Conservation (phyloP, 495 filamentous ascomycete species). For the Talaromyces thailandensis region DNA sequence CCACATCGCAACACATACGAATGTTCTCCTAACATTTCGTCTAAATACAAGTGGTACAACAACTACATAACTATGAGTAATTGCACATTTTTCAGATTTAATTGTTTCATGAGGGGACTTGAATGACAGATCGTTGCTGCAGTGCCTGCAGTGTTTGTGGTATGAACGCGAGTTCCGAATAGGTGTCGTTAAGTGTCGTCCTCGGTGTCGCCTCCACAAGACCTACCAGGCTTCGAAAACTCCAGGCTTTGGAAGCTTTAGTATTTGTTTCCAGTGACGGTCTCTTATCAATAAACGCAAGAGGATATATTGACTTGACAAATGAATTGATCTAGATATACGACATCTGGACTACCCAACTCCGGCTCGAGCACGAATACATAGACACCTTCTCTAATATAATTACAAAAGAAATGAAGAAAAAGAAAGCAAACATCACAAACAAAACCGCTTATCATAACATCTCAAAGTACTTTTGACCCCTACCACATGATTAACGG, state of each 20-base stretch:
- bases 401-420: background rate
- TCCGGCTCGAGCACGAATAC: background rate
- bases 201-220: background rate
- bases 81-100: background rate
- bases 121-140: no score
- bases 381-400: background rate
- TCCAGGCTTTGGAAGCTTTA: background rate
- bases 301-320: background rate
- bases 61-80: no score
- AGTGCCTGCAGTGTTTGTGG: background rate
- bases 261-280: background rate
- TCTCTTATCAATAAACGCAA: background rate
- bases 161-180: background rate
- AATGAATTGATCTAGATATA: background rate
- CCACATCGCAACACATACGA: background rate
- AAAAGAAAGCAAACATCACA: background rate
- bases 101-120: background rate
- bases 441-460: background rate
- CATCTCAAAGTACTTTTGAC: background rate
- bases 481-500: background rate
- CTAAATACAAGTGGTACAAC: no score
- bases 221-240: background rate
- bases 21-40: background rate
- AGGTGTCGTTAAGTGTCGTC: background rate
- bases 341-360: background rate